A percentile compares a stretch with the other conserved stretches of the same genome.
phyloP scores from a whole-genome alignment of 1,284 basidiomycete species.

The Tilletia horrida region DNA sequence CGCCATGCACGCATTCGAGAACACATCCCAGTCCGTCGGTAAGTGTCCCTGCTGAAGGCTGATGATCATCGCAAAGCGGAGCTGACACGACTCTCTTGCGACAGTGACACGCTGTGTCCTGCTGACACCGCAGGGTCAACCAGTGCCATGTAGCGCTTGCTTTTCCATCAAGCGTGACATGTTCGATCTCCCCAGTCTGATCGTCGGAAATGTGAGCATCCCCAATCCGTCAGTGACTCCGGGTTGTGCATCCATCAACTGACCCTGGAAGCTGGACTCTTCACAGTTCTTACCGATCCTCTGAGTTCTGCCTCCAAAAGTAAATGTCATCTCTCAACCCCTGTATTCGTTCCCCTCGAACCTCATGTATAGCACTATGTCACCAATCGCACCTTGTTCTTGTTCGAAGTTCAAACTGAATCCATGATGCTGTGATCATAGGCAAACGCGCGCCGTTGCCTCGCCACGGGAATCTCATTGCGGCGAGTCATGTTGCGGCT shows the following conservation, averaged over 20 bases:
- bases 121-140: slow-evolving; percentile 42
- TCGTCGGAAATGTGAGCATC: slow-evolving; percentile 24
- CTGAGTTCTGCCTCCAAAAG: background rate
- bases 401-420: no score
- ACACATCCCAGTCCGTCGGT: slow-evolving; percentile 48
- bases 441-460: no score
- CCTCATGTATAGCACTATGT: no score
- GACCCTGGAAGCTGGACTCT: background rate
- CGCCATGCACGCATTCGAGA: slow-evolving; percentile 53
- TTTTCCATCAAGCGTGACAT: slow-evolving; percentile 54
- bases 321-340: no score
- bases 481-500: no score
- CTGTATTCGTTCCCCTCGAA: no score
- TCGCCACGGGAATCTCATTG: no score
- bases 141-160: slow-evolving; percentile 50
- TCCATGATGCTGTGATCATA: no score
- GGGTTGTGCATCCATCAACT: background rate
- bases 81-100: background rate
- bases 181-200: slow-evolving; percentile 45
- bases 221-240: background rate
- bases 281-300: background rate
- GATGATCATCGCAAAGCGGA: background rate
- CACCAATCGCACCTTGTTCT: no score
- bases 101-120: slow-evolving; percentile 44
- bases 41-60: background rate